phyloP scores from a whole-genome alignment of 495 filamentous ascomycete genomes.

The Xylaria grammica region DNA sequence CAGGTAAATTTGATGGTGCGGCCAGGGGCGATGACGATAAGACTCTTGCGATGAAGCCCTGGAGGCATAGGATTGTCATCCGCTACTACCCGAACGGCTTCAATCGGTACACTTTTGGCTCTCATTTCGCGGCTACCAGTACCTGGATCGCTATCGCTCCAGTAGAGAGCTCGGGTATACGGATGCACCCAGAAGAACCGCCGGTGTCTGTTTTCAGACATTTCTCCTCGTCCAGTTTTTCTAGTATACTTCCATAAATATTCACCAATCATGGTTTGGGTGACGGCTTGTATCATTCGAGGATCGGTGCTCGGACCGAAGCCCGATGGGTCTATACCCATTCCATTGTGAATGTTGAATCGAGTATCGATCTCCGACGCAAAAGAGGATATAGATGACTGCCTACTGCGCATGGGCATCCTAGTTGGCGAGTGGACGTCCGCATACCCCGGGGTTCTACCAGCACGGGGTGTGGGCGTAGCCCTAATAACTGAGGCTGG shows the following conservation, averaged over 20 bases:
- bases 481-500: slow-evolving; percentile 34
- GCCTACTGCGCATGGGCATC: slow-evolving; percentile 53
- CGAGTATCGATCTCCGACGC: slow-evolving; percentile 89
- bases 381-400: slow-evolving; percentile 93
- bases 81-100: slow-evolving; percentile 88
- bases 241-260: slow-evolving; percentile 99
- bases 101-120: slow-evolving; percentile 94
- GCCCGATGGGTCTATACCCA: slow-evolving; percentile 62
- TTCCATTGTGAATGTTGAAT: slow-evolving; percentile 74
- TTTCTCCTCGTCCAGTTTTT: slow-evolving; percentile 80
- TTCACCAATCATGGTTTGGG: slow-evolving; percentile 99
- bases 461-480: slow-evolving; percentile 48
- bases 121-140: slow-evolving; percentile 78
- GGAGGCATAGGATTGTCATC: slow-evolving; percentile 97
- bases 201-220: slow-evolving; percentile 86
- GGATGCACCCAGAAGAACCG: slow-evolving; percentile 99
- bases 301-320: slow-evolving; percentile 78
- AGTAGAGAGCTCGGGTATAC: slow-evolving; percentile 95
- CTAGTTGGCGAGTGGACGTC: slow-evolving; percentile 48
- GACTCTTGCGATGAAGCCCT: slow-evolving; percentile 89
- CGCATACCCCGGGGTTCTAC: slow-evolving; percentile 38
- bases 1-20: slow-evolving; percentile 91
- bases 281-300: slow-evolving; percentile 98
- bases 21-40: slow-evolving; percentile 88
- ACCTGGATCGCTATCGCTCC: slow-evolving; percentile 90